Conservation (phyloP, 192 early-diverging fungal genomes). For the Coemansia sp. region DNA sequence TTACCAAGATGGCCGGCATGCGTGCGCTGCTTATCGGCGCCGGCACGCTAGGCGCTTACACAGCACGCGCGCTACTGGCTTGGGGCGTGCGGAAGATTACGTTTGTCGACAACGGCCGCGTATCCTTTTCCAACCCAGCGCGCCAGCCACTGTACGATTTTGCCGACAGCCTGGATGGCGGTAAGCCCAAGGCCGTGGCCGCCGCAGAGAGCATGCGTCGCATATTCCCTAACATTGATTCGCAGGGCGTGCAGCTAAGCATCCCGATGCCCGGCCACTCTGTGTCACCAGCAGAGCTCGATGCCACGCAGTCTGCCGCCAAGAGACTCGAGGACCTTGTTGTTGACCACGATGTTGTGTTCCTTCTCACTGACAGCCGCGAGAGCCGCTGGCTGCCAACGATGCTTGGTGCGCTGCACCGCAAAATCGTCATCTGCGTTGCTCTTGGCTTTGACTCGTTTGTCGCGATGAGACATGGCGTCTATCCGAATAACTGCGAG, state of each 20-base stretch:
- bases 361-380: conserved; percentile 90
- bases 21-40: conserved; percentile 88
- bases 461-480: conserved; percentile 94
- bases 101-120: conserved; percentile 88
- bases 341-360: conserved; percentile 78
- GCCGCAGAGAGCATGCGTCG: conserved; percentile 74
- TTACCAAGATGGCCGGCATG: conserved; percentile 74
- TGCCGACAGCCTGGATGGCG: conserved; percentile 85
- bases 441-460: conserved; percentile 96
- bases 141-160: conserved; percentile 92
- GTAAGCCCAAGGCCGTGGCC: conserved; percentile 80
- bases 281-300: conserved; percentile 32
- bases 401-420: conserved; percentile 67
- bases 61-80: conserved; percentile 78
- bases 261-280: conserved; percentile 99
- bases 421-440: conserved; percentile 86
- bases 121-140: conserved; percentile 95
- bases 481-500: conserved; percentile 22
- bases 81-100: conserved; percentile 96
- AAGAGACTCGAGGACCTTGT: conserved; percentile 65
- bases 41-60: conserved; percentile 94
- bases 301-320: conserved; percentile 35
- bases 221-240: conserved; percentile 80
- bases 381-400: conserved; percentile 97
- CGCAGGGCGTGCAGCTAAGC: conserved; percentile 65